These are phyloP conservation scores for Penicillium coffeae DNA, from an alignment of 495 filamentous ascomycete genomes.

Conservation along the genomic window DNA sequence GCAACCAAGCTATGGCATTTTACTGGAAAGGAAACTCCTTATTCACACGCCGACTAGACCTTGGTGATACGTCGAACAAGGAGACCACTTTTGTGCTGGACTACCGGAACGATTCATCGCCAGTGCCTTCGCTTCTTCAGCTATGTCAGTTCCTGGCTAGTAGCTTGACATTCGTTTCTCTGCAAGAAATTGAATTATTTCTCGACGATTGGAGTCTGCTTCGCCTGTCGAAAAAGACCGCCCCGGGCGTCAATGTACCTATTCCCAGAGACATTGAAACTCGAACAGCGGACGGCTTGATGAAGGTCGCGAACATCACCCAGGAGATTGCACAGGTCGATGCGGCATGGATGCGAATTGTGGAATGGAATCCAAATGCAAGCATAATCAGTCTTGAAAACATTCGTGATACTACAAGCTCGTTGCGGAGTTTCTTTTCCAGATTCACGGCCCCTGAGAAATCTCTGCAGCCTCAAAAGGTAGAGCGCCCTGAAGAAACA, in stretches of 20 bases:
- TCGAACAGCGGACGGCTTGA: conserved; percentile 74
- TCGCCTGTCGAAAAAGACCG: conserved; percentile 73
- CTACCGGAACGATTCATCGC: conserved; percentile 80
- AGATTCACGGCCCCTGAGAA: conserved; percentile 53
- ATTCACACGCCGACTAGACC: conserved; percentile 75
- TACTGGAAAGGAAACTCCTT: conserved; percentile 97
- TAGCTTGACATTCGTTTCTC: conserved; percentile 90
- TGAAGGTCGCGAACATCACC: conserved; percentile 72
- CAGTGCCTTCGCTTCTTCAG: conserved; percentile 76
- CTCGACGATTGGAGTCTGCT: conserved; percentile 83
- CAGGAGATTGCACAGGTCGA: conserved; percentile 85
- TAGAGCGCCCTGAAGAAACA: conserved; percentile 33
- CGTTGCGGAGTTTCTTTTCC: conserved; percentile 77
- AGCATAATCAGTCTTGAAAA: conserved; percentile 35
- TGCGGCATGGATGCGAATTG: conserved; percentile 82
- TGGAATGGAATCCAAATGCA: conserved; percentile 72
- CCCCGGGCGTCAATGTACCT: conserved; percentile 64
- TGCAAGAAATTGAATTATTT: conserved; percentile 83
- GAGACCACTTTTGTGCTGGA: conserved; percentile 91
- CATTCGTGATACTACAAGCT: conserved; percentile 46
- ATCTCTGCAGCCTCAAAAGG: conserved; percentile 19
- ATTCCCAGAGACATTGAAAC: conserved; percentile 79
- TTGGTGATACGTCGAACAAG: conserved; percentile 58
- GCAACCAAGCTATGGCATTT: conserved; percentile 90
- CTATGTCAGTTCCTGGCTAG: conserved; percentile 89